Conservation (phyloP, 163 green algal species). For the Prototheca cutis region DNA sequence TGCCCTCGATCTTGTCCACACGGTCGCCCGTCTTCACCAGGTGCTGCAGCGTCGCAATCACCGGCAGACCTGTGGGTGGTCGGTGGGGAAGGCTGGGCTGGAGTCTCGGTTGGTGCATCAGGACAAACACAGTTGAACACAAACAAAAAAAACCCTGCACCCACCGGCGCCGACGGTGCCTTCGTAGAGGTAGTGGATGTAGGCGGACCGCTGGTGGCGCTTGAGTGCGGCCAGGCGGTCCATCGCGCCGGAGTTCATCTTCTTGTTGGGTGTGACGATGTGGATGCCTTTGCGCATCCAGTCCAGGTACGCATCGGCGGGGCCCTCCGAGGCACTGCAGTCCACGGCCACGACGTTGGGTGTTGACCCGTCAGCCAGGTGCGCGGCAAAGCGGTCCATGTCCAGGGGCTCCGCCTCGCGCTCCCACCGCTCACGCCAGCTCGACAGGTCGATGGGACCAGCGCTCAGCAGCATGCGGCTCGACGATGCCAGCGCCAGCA, state of each 20-base stretch:
- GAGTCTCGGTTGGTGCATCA: too few relatives aligned
- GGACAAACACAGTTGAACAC: too few relatives aligned
- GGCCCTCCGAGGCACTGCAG: conserved; percentile 72
- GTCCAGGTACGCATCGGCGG: conserved; percentile 61
- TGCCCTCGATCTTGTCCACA: conserved; percentile 83
- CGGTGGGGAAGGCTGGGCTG: too few relatives aligned
- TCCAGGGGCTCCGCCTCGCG: conserved; percentile 34
- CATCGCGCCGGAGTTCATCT: conserved; percentile 75
- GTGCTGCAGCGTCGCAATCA: conserved; percentile 88
- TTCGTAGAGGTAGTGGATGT: conserved; percentile 98
- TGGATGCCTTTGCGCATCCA: conserved; percentile 83
- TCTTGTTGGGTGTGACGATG: conserved; percentile 99
- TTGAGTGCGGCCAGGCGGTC: conserved; percentile 64
- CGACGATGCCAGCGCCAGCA: conserved; percentile 68
- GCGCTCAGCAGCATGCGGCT: conserved; percentile 61
- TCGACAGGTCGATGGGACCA: conserved; percentile 59
- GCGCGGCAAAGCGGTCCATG: conserved; percentile 43
- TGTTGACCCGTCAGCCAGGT: conserved; percentile 62
- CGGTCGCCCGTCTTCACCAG: conserved; percentile 83
- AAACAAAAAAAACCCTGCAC: too few relatives aligned
- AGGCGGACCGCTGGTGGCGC: conserved; percentile 68
- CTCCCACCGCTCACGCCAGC: background rate
- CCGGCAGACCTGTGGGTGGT: conserved; percentile 83
- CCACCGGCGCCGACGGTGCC: conserved; percentile 24
- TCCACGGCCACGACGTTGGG: conserved; percentile 91